Evolutionary conservation across 495 filamentous ascomycete species (phyloP), one percentile per base, ranked within the genome.

Genomic region (Trypethelium eluteriae): DNA sequence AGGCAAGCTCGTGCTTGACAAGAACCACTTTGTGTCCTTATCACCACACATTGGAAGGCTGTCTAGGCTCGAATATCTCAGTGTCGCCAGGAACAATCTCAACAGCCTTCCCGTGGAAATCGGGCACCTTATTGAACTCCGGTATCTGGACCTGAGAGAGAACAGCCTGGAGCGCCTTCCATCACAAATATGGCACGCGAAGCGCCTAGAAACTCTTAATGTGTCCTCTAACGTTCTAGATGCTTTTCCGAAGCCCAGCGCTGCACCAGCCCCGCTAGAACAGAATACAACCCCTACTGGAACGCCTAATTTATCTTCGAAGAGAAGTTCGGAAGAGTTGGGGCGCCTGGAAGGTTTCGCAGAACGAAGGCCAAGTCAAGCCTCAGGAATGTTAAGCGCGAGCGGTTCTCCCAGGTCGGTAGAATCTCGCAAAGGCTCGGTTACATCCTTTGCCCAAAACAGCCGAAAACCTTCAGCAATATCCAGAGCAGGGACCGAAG

Each of bases 201-300:
- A 85, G 67, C 92, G 88, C 71, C 77, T 99, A 64, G 92, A 96
- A 74, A 91, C 89, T 0, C 82, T 99, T 61, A 99, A 99, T 76
- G 87, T 96, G 18, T 97, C 93, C 2, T 95, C 94, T 7, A 99
- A 99, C 70, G 84, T 97, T 10, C 78, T 99, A 2, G 87, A 91
- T 25, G 85, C 81, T 63, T 98, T 99, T 71, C 94, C 94, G 0
- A 97, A 96, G 69, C 90, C 75, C 1, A 72, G 71, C 16, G 71
- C 68, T 3, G 72, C 77, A 18, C 63, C 68, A 4, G 36, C 67
- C 11, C 70, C 62, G 36, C 47, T 62, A 12, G 39, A 39, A 62
- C 59, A 38, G 47, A 64, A 14, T 61, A 38, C 66, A 11, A 89
- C 83, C 44, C 81, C 80, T n/a, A 76, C 76, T 2, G 74, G 79